Base-by-base conservation (phyloP, 345 rosid genomes). In the Sisymbrium irio region DNA sequence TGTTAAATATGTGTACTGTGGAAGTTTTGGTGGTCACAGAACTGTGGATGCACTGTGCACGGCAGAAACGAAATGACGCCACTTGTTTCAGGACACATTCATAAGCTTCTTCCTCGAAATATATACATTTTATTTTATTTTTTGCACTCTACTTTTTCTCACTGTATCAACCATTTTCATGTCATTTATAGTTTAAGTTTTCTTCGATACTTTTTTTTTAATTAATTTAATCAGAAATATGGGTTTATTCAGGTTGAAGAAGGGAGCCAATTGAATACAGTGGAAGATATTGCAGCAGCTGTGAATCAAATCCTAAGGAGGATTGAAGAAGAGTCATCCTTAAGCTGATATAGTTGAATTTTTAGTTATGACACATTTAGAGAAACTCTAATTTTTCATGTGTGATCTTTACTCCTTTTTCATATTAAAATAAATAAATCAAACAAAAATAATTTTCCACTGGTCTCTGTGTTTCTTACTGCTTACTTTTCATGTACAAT, bases 221-320 rank as follows among this genome's bases (percentile, higher is more conserved):
- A 57, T 39, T 20, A 12, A 1, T 49, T 30, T 1, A 49, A 57
- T 39, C 15, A 12, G 2, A 57, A 54, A 27, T 18, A 6, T 64
- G 30, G 18, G 7, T 66, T 68, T 41, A 13, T 49, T 51, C 83
- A 93, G 98, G 85, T 84, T 40, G 98, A 90, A 65, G 98, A 93
- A 81, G 97, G 93, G 22, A 77, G 93, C 81, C 92, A 84, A 27
- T 63, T 90, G 62, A 89, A 78, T 37, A 87, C 96, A 22, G 92
- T 90, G 73, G 98, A 93, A 56, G 98, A 89, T 69, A 85, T 93
- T 63, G 97, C 97, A 45, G 86, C 89, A 4, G 96, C 89, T 35
- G 83, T 89, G 45, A 85, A 93, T 75, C 83, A 89, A 77, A 78
- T 88, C 83, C 66, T 93, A 51, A 75, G 73, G 37, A 82, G 78